Evolutionary conservation across 1,139 yeast species (phyloP), one percentile per base, ranked within the genome.

Genomic region (Taphrina betulina): DNA sequence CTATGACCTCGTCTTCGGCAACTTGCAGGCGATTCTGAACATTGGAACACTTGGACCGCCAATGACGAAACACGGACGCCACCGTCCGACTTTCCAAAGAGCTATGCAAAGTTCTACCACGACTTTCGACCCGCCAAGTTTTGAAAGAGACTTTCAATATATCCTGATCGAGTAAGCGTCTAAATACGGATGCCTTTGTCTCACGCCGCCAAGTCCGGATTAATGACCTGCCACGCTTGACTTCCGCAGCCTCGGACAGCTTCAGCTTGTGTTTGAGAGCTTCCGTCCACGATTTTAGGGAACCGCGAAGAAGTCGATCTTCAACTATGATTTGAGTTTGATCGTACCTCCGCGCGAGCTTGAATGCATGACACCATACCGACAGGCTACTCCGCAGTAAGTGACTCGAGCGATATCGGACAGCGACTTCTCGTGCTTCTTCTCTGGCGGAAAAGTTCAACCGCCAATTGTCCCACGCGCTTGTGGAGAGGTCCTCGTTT

Each of bases 391-490:
- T 24, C 20, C 38, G 20, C 16, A 29, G 20, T 1, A 31, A 7
- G 14, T 31, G 29, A 8, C 14, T 33, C 4, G 10, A 19, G 38
- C 26, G 19, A 3, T 8, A 14, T n/a, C 31, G 35, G 8, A 10
- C 19, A 2, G 48, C 48, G 10, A 43, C 3, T 7, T 43, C 38
- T 5, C 16, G 7, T 5, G 7, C 3, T 26, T 12, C 17, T 20
- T 43, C 48, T 19, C 34, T 24, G 3, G 24, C 38, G 5, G 38
- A 36, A 20, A 14, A 43, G 14, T 3, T 8, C 5, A 33, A 36
- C 8, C 48, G 24, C 48, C 48, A 43, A 20, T n/a, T 43, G 16
- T 43, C 48, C 28, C 24, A 43, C 5, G 48, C 20, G 17, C 38
- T 12, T 19, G 29, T 2, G 7, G 31, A 19, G 2, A 43, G 26